Conservation (phyloP, 257 asterid genomes). For the Solanum appendiculatum region DNA sequence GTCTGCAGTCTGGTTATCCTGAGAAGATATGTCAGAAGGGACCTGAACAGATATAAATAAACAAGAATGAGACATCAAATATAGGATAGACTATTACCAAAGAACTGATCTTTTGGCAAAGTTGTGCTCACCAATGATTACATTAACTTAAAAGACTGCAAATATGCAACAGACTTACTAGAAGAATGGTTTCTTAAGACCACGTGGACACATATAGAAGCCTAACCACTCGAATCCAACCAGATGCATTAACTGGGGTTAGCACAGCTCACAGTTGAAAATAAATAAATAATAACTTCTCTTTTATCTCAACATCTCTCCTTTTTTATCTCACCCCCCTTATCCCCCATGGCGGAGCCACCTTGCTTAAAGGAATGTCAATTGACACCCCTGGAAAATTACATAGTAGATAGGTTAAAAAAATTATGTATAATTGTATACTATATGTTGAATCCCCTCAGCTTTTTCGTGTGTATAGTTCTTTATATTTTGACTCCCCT, state of each 20-base stretch:
- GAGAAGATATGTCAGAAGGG: slow-evolving; percentile 65
- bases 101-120: background rate
- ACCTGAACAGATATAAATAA: slow-evolving; percentile 35
- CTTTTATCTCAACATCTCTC: background rate
- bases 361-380: background rate
- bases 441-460: background rate
- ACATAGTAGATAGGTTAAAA: background rate
- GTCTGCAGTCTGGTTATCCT: slow-evolving; percentile 38
- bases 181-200: background rate
- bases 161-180: background rate
- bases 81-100: background rate
- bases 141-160: background rate
- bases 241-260: background rate
- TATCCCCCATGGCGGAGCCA: background rate
- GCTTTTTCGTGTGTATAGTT: background rate
- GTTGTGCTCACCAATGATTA: background rate
- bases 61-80: slow-evolving; percentile 4
- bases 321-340: background rate
- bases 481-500: background rate
- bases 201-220: background rate
- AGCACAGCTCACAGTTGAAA: background rate
- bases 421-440: background rate
- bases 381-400: background rate
- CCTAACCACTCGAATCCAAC: background rate
- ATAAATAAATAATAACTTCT: background rate